phyloP scores from a whole-genome alignment of 1,139 yeast species.

The Taphrina communis region DNA sequence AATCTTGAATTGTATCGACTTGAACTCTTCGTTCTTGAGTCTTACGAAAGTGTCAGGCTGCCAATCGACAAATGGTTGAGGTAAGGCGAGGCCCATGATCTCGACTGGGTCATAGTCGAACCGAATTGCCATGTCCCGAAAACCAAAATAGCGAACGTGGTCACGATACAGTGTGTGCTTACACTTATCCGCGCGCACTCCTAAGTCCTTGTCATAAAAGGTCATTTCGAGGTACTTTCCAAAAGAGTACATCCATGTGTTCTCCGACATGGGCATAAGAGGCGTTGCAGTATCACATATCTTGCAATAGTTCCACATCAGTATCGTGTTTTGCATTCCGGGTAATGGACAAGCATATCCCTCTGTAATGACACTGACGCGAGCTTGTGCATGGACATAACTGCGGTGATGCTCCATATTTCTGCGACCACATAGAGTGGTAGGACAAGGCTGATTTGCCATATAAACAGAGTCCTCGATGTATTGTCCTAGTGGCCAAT shows the following conservation, averaged over 20 bases:
- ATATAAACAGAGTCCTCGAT: slow-evolving; percentile 81
- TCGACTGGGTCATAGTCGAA: slow-evolving; percentile 79
- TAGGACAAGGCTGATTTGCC: slow-evolving; percentile 63
- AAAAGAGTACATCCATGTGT: slow-evolving; percentile 86
- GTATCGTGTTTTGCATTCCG: slow-evolving; percentile 68
- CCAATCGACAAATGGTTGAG: slow-evolving; percentile 74
- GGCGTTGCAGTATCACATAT: slow-evolving; percentile 78
- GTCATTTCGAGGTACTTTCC: slow-evolving; percentile 89
- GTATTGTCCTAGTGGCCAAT: slow-evolving; percentile 85
- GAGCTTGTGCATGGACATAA: slow-evolving; percentile 87
- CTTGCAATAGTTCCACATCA: slow-evolving; percentile 93
- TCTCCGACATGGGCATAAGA: slow-evolving; percentile 81
- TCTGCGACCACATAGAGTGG: slow-evolving; percentile 79
- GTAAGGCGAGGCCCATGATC: slow-evolving; percentile 76
- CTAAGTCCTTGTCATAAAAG: slow-evolving; percentile 69
- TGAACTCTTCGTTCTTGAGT: slow-evolving; percentile 69
- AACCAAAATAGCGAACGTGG: slow-evolving; percentile 83
- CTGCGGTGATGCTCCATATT: slow-evolving; percentile 78
- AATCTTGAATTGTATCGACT: slow-evolving; percentile 62
- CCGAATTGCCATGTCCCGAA: slow-evolving; percentile 76
- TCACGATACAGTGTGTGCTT: slow-evolving; percentile 78
- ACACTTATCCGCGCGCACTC: slow-evolving; percentile 64
- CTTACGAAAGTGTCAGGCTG: slow-evolving; percentile 72
- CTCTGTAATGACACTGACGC: slow-evolving; percentile 78
- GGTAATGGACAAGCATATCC: slow-evolving; percentile 62